Evolutionary conservation across 257 asterid genomes (phyloP).

Genomic region (Solanum corneliomulleri): DNA sequence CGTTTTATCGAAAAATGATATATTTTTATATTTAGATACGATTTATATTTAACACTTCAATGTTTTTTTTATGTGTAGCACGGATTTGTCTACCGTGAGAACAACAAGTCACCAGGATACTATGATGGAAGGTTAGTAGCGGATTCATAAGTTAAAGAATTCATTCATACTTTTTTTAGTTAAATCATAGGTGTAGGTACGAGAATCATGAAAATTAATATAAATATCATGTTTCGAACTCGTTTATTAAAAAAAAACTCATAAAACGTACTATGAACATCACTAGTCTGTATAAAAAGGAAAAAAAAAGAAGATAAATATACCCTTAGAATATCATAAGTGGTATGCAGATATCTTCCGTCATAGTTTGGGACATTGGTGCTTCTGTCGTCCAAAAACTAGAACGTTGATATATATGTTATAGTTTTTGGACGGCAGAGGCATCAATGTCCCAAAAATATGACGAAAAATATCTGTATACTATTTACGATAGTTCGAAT

Average conservation of each 20-base stretch:
- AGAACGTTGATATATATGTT: too few species aligned
- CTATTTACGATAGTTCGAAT: too few species aligned
- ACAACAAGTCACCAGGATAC: slow-evolving; percentile 4
- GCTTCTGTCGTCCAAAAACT: too few species aligned
- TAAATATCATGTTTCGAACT: not conserved
- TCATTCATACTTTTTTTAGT: not conserved
- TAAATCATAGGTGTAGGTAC: not conserved
- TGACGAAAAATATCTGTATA: too few species aligned
- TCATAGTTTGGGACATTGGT: too few species aligned
- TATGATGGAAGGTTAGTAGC: slow-evolving; percentile 20
- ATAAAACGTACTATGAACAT: not conserved
- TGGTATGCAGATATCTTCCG: too few species aligned
- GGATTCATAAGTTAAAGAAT: not conserved
- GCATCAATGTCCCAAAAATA: too few species aligned
- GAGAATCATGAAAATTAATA: not conserved
- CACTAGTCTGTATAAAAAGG: not conserved
- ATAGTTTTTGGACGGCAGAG: too few species aligned
- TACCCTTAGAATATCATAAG: too few species aligned
- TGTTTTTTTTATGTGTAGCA: slow-evolving; percentile 1
- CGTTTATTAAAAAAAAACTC: not conserved
- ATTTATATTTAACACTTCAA: not conserved
- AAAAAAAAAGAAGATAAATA: too few species aligned
- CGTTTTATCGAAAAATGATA: not conserved
- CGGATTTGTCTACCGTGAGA: slow-evolving; percentile 26
- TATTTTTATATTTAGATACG: not conserved